Evolutionary conservation across 129 eudicot species (phyloP).

Genomic region (Smallanthus sonchifolius): DNA sequence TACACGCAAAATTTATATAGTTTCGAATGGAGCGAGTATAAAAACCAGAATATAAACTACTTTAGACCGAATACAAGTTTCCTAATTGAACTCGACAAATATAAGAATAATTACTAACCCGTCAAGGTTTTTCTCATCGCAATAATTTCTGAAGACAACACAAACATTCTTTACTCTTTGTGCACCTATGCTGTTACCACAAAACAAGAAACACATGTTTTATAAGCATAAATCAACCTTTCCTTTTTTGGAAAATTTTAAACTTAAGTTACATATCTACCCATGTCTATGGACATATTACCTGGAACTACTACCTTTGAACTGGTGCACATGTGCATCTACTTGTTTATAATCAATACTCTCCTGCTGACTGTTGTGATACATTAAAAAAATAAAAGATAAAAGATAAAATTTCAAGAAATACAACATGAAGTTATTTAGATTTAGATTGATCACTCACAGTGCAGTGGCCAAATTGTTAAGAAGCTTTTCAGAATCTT

Average conservation of each 20-base stretch:
- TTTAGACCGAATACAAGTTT: background rate
- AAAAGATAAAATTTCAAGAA: background rate
- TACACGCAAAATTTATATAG: too few relatives aligned
- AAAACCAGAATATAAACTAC: background rate
- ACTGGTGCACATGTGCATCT: constrained; percentile 85
- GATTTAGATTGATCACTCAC: constrained; percentile 37
- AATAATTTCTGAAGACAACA: constrained; percentile 49
- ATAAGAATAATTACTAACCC: constrained; percentile 46
- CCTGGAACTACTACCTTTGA: constrained; percentile 95
- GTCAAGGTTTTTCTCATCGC: constrained; percentile 66
- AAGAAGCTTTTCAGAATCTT: constrained; percentile 82
- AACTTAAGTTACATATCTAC: too few relatives aligned
- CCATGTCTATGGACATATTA: constrained; percentile 8
- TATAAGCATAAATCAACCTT: constrained; percentile 4
- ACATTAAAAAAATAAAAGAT: background rate
- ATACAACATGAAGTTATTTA: background rate
- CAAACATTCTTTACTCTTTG: constrained; percentile 57
- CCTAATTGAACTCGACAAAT: background rate
- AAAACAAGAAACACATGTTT: constrained; percentile 19
- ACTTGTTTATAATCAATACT: constrained; percentile 73
- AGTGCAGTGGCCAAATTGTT: constrained; percentile 58
- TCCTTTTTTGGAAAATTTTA: background rate
- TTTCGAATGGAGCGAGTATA: background rate
- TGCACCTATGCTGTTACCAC: constrained; percentile 69
- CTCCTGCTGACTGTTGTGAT: constrained; percentile 49